phyloP scores from a whole-genome alignment of 768 basidiomycete species.

The Boletus sp. region DNA sequence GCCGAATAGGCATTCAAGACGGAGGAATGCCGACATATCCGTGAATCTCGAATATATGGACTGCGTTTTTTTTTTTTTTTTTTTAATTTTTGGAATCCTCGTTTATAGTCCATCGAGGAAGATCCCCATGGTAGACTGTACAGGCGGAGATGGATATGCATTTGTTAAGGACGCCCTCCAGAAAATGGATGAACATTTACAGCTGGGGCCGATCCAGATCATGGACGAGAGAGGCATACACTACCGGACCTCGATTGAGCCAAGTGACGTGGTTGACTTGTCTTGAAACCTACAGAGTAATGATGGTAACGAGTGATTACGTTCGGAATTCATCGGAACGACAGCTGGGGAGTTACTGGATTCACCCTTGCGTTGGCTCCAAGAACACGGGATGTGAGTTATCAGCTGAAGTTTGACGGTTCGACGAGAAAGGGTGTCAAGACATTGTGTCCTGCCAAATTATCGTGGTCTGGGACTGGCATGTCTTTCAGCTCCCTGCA shows the following conservation, averaged over 20 bases:
- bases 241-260: constrained; percentile 14
- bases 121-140: too few relatives aligned
- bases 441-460: not conserved
- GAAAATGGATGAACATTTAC: not conserved
- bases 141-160: not conserved
- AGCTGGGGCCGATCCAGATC: not conserved
- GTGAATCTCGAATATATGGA: not conserved
- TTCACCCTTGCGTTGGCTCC: not conserved
- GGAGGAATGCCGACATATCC: not conserved
- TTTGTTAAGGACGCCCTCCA: not conserved
- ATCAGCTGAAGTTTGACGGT: not conserved
- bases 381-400: not conserved
- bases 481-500: not conserved
- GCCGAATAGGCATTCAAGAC: not conserved
- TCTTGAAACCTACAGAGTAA: constrained; percentile 5
- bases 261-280: not conserved
- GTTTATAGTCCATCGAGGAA: too few relatives aligned
- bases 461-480: not conserved
- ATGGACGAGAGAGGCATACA: not conserved
- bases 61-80: too few relatives aligned
- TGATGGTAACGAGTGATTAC: constrained; percentile 1
- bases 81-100: too few relatives aligned
- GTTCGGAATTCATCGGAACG: not conserved
- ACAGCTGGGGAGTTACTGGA: not conserved
- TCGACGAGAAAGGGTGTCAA: not conserved